These are phyloP conservation scores for Mucor indicus DNA, from an alignment of 371 early-diverging fungal genomes.

Conservation along the genomic window DNA sequence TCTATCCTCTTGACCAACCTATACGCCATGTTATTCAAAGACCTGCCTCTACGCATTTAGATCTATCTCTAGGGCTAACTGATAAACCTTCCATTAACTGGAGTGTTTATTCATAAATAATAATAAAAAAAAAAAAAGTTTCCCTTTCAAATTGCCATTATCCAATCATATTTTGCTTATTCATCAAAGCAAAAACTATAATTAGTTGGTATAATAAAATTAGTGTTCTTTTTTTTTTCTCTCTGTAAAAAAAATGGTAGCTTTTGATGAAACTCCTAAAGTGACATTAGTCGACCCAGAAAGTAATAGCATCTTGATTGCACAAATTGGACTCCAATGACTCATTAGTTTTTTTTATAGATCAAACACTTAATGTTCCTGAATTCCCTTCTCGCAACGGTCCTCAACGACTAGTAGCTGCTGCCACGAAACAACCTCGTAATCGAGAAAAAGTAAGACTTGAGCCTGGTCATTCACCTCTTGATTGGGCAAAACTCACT, in stretches of 20 bases:
- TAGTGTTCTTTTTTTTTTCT: too few relatives aligned
- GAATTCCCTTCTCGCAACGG: constrained; percentile 49
- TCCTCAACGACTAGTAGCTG: constrained; percentile 48
- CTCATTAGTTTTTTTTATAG: too few relatives aligned
- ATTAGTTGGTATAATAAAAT: too few relatives aligned
- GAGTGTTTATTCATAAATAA: constrained; percentile 15
- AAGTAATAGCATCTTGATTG: too few relatives aligned
- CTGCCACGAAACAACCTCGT: constrained; percentile 48
- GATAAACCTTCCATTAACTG: constrained; percentile 30
- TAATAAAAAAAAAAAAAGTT: too few relatives aligned
- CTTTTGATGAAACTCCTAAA: too few relatives aligned
- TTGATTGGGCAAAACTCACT: constrained; percentile 91
- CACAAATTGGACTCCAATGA: too few relatives aligned
- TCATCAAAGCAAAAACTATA: too few relatives aligned
- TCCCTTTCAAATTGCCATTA: too few relatives aligned
- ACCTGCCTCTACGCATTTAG: constrained; percentile 22
- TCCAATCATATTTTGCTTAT: too few relatives aligned
- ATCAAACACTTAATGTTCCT: constrained; percentile 33
- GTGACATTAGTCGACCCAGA: too few relatives aligned
- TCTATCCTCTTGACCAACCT: constrained; percentile 30
- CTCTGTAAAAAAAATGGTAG: too few relatives aligned
- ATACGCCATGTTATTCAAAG: constrained; percentile 26
- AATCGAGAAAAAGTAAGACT: constrained; percentile 77
- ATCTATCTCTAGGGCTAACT: constrained; percentile 23
- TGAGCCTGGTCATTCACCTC: constrained; percentile 86